A percentile compares a stretch with the other conserved stretches of the same genome.
phyloP scores from a whole-genome alignment of 805 yeast species.

The Schwanniomyces sp. region DNA sequence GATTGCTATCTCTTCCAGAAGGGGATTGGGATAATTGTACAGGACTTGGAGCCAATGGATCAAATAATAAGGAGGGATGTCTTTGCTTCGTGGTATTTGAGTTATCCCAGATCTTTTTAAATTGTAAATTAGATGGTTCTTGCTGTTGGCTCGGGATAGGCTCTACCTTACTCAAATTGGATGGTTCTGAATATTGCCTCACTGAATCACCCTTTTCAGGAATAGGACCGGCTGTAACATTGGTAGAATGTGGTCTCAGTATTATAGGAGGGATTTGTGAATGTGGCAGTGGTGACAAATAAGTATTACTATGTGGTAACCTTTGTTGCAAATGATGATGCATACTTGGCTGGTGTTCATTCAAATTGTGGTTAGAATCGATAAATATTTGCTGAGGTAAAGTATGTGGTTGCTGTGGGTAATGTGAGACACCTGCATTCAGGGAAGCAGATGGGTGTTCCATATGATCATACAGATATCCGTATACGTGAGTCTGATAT shows the following conservation, averaged over 20 bases:
- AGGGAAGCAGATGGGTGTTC: not conserved
- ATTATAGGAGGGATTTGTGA: conserved; percentile 5
- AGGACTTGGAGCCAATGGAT: conserved; percentile 50
- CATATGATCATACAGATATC: conserved; percentile 2
- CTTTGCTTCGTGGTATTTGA: conserved; percentile 28
- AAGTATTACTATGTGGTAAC: not conserved
- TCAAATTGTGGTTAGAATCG: not conserved
- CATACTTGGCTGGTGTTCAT: not conserved
- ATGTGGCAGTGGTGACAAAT: conserved; percentile 4
- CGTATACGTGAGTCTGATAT: conserved; percentile 2
- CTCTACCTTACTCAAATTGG: not conserved
- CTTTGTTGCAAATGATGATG: not conserved
- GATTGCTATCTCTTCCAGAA: not conserved
- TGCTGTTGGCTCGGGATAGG: not conserved
- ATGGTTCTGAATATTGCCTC: conserved; percentile 1
- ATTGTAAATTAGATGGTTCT: conserved; percentile 23
- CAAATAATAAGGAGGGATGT: conserved; percentile 48
- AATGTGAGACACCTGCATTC: not conserved
- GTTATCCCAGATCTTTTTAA: conserved; percentile 37
- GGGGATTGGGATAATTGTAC: conserved; percentile 4
- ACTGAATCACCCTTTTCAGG: not conserved
- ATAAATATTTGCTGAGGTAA: not conserved
- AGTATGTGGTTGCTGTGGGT: not conserved
- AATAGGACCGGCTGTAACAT: not conserved
- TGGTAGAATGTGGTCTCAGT: not conserved